Percentiles rank a stretch among this genome's conserved stretches.
Evolutionary conservation across 176 grass and related monocot genomes (phyloP).

Genomic region (Melocanna baccifera): DNA sequence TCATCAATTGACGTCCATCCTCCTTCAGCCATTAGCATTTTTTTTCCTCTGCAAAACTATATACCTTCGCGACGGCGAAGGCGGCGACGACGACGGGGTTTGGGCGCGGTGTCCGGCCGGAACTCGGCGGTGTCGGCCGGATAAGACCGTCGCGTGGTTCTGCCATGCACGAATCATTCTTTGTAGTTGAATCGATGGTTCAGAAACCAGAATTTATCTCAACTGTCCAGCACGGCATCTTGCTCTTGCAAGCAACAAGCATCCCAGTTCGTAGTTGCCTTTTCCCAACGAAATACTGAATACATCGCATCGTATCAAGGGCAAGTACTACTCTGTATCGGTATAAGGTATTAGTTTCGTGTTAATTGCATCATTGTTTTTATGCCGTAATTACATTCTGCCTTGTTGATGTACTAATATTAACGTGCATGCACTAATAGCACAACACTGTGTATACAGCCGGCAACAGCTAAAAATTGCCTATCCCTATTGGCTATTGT

Average conservation of each 20-base stretch:
- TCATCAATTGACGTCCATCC: no score
- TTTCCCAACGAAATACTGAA: not conserved
- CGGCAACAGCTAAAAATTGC: constrained; percentile 48
- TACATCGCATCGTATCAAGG: not conserved
- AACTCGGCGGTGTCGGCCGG: not conserved
- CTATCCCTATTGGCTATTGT: constrained; percentile 32
- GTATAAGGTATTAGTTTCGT: not conserved
- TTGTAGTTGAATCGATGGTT: not conserved
- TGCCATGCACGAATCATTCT: not conserved
- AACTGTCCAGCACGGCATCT: not conserved
- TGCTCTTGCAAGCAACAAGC: not conserved
- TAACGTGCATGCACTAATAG: not conserved
- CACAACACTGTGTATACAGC: constrained; percentile 39
- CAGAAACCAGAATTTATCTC: not conserved
- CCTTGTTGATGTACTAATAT: not conserved
- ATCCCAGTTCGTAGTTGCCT: not conserved
- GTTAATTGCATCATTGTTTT: not conserved
- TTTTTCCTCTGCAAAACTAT: no score
- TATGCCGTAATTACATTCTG: constrained; percentile 14
- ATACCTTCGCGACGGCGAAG: not conserved
- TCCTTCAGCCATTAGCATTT: no score
- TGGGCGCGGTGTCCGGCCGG: not conserved
- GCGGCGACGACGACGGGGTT: not conserved
- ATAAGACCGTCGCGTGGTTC: not conserved
- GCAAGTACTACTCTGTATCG: not conserved